These are phyloP conservation scores for Suhomyces canberraensis DNA, from an alignment of 805 yeast genomes.

Conservation along the genomic window DNA sequence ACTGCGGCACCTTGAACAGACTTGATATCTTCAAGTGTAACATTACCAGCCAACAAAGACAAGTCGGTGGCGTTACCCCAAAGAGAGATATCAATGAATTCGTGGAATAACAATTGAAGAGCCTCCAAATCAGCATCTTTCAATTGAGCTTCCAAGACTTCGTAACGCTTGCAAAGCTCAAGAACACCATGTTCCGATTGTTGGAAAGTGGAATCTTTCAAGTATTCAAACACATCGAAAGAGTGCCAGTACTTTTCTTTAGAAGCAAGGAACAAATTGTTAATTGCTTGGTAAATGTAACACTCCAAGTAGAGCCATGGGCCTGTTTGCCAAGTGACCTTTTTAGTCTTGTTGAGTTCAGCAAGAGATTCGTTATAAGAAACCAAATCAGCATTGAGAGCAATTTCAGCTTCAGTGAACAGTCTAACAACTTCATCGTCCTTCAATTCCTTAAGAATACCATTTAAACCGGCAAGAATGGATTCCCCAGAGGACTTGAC, in stretches of 20 bases:
- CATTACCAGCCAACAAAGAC: conserved; percentile 83
- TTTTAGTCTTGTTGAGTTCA: conserved; percentile 19
- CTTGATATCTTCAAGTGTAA: conserved; percentile 78
- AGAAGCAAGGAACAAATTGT: conserved; percentile 35
- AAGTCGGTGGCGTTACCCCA: conserved; percentile 99
- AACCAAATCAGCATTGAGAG: conserved; percentile 45
- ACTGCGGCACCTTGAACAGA: conserved; percentile 89
- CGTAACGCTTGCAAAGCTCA: conserved; percentile 67
- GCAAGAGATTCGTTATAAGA: conserved; percentile 59
- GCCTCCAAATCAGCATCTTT: conserved; percentile 35
- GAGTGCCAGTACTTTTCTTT: conserved; percentile 41
- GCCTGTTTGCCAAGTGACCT: conserved; percentile 70
- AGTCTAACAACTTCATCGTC: conserved; percentile 29
- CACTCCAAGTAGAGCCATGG: conserved; percentile 93
- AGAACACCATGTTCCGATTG: conserved; percentile 74
- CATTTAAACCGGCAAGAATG: conserved; percentile 40
- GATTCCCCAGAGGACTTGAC: conserved; percentile 43
- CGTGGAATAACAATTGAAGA: conserved; percentile 63
- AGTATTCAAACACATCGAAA: conserved; percentile 70
- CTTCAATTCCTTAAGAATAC: conserved; percentile 43
- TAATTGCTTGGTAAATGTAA: conserved; percentile 68
- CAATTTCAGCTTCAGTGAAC: conserved; percentile 31
- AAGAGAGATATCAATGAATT: conserved; percentile 79
- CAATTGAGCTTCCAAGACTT: conserved; percentile 35
- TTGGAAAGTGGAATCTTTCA: conserved; percentile 72